phyloP scores from a whole-genome alignment of 1,284 basidiomycete species.

The Butyriboletus appendiculatus region DNA sequence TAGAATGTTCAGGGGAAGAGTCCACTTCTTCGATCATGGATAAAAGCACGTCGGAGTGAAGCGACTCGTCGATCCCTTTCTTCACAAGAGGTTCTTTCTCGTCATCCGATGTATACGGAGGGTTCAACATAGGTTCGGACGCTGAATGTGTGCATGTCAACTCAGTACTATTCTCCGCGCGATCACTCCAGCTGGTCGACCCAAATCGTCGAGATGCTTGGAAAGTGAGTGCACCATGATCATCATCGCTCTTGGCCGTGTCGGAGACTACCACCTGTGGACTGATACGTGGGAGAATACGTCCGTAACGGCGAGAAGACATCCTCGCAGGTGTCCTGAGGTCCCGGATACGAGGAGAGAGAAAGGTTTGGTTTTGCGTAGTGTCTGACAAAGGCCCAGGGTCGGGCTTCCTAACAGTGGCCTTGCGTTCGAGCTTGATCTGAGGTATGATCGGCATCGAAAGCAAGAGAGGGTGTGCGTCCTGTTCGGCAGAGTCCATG shows the following conservation, averaged over 20 bases:
- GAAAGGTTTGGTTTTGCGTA: slow-evolving; percentile 8
- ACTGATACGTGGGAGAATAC: slow-evolving; percentile 1
- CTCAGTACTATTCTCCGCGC: neutral
- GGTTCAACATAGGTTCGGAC: slow-evolving; percentile 15
- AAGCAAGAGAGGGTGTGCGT: slow-evolving; percentile 24
- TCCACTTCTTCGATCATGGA: slow-evolving; percentile 14
- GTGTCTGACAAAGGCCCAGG: neutral
- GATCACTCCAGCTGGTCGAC: neutral
- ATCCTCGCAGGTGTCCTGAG: slow-evolving; percentile 12
- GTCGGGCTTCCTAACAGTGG: slow-evolving; percentile 24
- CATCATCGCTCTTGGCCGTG: neutral
- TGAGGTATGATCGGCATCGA: slow-evolving; percentile 32
- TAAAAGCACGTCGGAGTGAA: slow-evolving; percentile 12
- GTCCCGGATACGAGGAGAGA: slow-evolving; percentile 21
- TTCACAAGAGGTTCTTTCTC: slow-evolving; percentile 8
- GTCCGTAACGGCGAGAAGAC: slow-evolving; percentile 24
- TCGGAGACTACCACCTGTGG: neutral
- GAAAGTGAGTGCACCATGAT: neutral
- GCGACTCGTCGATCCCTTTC: slow-evolving; percentile 8
- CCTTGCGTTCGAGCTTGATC: slow-evolving; percentile 31
- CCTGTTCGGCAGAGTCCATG: slow-evolving; percentile 30
- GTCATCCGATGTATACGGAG: neutral
- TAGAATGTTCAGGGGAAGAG: neutral
- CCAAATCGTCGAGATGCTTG: neutral
- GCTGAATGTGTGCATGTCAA: slow-evolving; percentile 3